These are phyloP conservation scores for Exophiala mesophila DNA, from an alignment of 2,329 filamentous ascomycete genomes.

Conservation along the genomic window DNA sequence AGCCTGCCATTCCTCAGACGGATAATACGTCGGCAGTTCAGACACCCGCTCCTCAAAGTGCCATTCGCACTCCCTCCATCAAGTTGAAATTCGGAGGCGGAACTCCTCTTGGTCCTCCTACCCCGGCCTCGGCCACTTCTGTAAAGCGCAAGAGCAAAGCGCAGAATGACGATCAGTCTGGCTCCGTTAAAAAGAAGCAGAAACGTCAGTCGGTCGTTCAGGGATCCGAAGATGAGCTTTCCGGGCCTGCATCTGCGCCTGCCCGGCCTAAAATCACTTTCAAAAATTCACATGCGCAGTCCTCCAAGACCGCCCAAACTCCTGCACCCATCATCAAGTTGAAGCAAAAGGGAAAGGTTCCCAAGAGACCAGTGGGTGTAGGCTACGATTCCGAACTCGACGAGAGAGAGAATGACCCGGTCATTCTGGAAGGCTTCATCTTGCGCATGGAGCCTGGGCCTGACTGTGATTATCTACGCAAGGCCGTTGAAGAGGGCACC, in stretches of 20 bases:
- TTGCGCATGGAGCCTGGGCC: slow-evolving; percentile 82
- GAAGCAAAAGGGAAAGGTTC: slow-evolving; percentile 63
- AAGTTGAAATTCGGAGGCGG: slow-evolving; percentile 25
- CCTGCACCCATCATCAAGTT: slow-evolving; percentile 50
- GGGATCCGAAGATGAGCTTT: slow-evolving; percentile 12
- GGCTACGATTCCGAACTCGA: slow-evolving; percentile 96
- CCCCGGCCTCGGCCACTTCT: slow-evolving; percentile 14
- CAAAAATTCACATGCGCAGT: slow-evolving; percentile 27
- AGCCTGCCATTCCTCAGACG: slow-evolving; percentile 14
- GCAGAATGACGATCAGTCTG: slow-evolving; percentile 13
- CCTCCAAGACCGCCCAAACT: slow-evolving; percentile 6
- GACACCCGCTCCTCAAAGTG: slow-evolving; percentile 18
- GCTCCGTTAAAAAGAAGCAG: slow-evolving; percentile 30
- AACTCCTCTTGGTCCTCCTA: slow-evolving; percentile 3
- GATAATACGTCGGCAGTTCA: slow-evolving; percentile 13
- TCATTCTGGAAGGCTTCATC: slow-evolving; percentile 84
- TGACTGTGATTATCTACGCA: slow-evolving; percentile 76
- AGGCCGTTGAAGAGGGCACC: slow-evolving; percentile 69
- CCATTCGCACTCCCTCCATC: slow-evolving; percentile 22
- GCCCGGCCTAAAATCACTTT: slow-evolving; percentile 35
- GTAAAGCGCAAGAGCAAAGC: slow-evolving; percentile 20
- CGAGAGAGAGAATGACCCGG: slow-evolving; percentile 79
- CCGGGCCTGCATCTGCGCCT: slow-evolving; percentile 8
- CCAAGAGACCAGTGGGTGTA: slow-evolving; percentile 69
- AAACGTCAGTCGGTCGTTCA: slow-evolving; percentile 14